Percentiles rank a stretch among this genome's conserved stretches.
Conservation (phyloP, 139 green algal species). For the Coccomyxa sp. region DNA sequence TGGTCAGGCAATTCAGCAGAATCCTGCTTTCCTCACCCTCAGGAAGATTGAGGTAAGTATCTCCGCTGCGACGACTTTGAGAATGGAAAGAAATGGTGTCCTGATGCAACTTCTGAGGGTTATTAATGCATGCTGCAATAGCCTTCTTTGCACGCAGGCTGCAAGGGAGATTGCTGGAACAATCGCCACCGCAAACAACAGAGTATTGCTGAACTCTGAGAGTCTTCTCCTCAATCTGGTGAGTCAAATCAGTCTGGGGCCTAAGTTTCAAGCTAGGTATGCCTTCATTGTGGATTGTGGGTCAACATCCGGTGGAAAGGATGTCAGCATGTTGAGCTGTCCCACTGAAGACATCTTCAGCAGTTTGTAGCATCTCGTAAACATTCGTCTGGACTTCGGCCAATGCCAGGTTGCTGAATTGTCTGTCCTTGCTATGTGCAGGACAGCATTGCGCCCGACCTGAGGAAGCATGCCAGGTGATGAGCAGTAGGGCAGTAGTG, state of each 20-base stretch:
- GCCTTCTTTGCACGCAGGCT: constrained; percentile 44
- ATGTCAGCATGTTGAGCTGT: no score
- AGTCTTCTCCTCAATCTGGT: constrained; percentile 90
- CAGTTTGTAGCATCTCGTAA: no score
- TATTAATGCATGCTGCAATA: no score
- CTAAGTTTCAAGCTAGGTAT: neutral
- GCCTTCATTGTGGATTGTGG: neutral
- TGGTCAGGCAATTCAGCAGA: constrained; percentile 79
- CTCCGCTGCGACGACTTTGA: neutral
- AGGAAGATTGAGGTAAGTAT: constrained; percentile 82
- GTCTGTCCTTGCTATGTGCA: neutral
- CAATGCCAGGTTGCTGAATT: neutral
- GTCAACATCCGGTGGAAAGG: no score
- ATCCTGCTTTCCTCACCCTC: constrained; percentile 87
- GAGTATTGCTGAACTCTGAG: constrained; percentile 90
- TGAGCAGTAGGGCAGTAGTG: no score
- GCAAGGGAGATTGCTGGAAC: constrained; percentile 90
- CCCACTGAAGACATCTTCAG: no score
- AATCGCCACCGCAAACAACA: constrained; percentile 76
- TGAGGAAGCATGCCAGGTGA: no score
- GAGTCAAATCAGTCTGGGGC: neutral
- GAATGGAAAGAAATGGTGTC: neutral
- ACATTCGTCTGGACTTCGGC: no score
- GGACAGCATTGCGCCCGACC: neutral
- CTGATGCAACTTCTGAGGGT: neutral